phyloP scores from a whole-genome alignment of 495 filamentous ascomycete genomes.

The Hypoxylon lienhwacheense region DNA sequence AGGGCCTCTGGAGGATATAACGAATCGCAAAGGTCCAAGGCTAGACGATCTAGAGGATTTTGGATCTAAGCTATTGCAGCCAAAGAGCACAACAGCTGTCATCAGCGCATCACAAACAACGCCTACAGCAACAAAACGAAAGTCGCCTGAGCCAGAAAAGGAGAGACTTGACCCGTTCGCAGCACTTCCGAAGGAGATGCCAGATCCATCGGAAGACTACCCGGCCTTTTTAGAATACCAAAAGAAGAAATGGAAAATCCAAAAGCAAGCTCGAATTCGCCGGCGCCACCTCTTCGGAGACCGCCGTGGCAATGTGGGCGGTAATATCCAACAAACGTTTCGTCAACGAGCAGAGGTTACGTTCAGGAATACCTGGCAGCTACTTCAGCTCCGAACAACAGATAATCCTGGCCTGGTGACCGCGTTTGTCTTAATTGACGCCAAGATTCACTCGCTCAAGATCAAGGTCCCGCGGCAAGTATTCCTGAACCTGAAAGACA shows the following conservation, averaged over 20 bases:
- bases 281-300: conserved; percentile 94
- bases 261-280: conserved; percentile 86
- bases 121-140: conserved; percentile 71
- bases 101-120: conserved; percentile 50
- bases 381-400: conserved; percentile 81
- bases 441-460: conserved; percentile 83
- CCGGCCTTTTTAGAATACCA: conserved; percentile 88
- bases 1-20: conserved; percentile 70
- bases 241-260: conserved; percentile 98
- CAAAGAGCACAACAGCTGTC: conserved; percentile 65
- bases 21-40: conserved; percentile 58
- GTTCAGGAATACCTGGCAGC: conserved; percentile 90
- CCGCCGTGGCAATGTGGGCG: conserved; percentile 63
- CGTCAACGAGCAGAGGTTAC: conserved; percentile 85
- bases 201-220: conserved; percentile 84
- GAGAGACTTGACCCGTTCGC: conserved; percentile 78
- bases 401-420: conserved; percentile 80
- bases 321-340: conserved; percentile 84
- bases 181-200: conserved; percentile 82
- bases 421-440: conserved; percentile 91
- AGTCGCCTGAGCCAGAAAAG: conserved; percentile 64
- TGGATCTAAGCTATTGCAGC: conserved; percentile 68
- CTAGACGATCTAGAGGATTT: conserved; percentile 85
- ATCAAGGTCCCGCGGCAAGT: conserved; percentile 86
- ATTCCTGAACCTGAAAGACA: conserved; percentile 86